These are phyloP conservation scores for Sorghum bicolor DNA, from an alignment of 176 grass and related monocot species.

Conservation along the genomic window Sorghum_bicolor_NCBIv3 NC_012879.2:7605001-7605500, in stretches of 20 bases:
- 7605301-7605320: neutral
- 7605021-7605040: neutral
- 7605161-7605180: slow-evolving; percentile 25
- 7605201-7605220: slow-evolving; percentile 6
- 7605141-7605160: slow-evolving; percentile 10
- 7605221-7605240: slow-evolving; percentile 37
- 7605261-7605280: slow-evolving; percentile 3
- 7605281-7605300: neutral
- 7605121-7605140: slow-evolving; percentile 40
- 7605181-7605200: slow-evolving; percentile 31
- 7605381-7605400: too few species aligned
- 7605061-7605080: neutral
- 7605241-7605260: slow-evolving; percentile 17
- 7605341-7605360: too few species aligned
- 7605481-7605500: neutral
- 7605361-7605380: neutral
- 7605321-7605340: too few species aligned
- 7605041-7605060: neutral
- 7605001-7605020: neutral
- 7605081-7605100: accelerated
- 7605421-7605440: too few species aligned
- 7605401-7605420: too few species aligned
- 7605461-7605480: neutral
- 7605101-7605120: neutral
- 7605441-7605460: too few species aligned